These are phyloP conservation scores for Tricholoma hemisulphureum DNA, from an alignment of 768 basidiomycete genomes.

Conservation along the genomic window DNA sequence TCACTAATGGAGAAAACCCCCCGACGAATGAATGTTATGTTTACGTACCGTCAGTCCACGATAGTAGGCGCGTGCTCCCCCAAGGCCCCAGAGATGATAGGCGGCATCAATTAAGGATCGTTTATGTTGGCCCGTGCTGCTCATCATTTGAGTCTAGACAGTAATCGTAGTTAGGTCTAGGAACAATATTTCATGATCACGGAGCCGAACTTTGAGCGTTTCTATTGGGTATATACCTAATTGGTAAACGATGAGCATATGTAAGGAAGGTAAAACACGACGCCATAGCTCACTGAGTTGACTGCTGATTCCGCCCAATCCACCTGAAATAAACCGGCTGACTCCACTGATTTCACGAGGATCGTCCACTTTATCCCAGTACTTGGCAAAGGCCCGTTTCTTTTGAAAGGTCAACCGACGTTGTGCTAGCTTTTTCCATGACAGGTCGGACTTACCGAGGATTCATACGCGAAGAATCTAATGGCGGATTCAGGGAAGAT, in stretches of 20 bases:
- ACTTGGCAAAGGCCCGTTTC: conserved; percentile 93
- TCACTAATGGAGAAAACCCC: neutral
- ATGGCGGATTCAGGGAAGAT: conserved; percentile 98
- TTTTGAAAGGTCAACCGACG: conserved; percentile 28
- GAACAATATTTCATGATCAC: conserved; percentile 4
- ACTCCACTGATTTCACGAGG: conserved; percentile 83
- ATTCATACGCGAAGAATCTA: conserved; percentile 96
- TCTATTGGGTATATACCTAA: conserved; percentile 95
- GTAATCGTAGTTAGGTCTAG: conserved; percentile 1
- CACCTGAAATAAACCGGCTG: conserved; percentile 93
- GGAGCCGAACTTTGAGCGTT: conserved; percentile 73
- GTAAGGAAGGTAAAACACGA: conserved; percentile 3
- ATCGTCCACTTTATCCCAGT: conserved; percentile 91
- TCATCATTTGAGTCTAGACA: conserved; percentile 92
- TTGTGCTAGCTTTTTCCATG: neutral
- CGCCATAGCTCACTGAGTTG: conserved; percentile 68
- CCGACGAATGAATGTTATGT: conserved; percentile 6
- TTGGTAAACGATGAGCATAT: conserved; percentile 17
- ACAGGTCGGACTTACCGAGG: conserved; percentile 59
- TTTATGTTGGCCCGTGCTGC: conserved; percentile 61
- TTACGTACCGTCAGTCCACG: conserved; percentile 79
- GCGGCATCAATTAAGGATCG: conserved; percentile 62
- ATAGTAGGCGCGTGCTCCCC: conserved; percentile 84
- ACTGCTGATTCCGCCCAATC: conserved; percentile 91
- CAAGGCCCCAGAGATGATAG: conserved; percentile 72